Evolutionary conservation across 2,329 filamentous ascomycete species (phyloP).

Genomic region (Ceratocystis cubensis): DNA sequence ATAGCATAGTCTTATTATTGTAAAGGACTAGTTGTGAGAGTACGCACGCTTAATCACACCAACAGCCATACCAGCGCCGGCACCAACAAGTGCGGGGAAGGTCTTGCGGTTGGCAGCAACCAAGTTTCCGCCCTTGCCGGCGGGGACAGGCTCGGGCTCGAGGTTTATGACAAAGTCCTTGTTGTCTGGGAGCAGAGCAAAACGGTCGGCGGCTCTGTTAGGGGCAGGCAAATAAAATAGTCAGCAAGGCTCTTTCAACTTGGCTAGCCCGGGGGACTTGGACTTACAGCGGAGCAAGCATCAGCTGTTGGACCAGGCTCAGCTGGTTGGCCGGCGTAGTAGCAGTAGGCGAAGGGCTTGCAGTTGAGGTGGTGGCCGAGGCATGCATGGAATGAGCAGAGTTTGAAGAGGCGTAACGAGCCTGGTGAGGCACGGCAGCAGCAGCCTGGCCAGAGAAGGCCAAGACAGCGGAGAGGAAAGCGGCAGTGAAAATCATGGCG

Average conservation of each 20-base stretch:
- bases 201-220: constrained; percentile 30
- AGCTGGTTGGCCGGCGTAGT: constrained; percentile 22
- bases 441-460: constrained; percentile 29
- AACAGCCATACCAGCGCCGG: constrained; percentile 38
- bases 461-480: constrained; percentile 31
- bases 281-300: constrained; percentile 21
- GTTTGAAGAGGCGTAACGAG: constrained; percentile 15
- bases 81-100: constrained; percentile 44
- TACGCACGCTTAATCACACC: constrained; percentile 35
- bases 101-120: constrained; percentile 42
- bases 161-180: constrained; percentile 36
- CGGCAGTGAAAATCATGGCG: constrained; percentile 30
- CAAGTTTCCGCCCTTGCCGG: constrained; percentile 33
- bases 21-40: constrained; percentile 15
- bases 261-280: background rate
- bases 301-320: constrained; percentile 26
- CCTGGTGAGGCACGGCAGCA: constrained; percentile 24
- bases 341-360: background rate
- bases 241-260: background rate
- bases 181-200: constrained; percentile 31
- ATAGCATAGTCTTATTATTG: background rate
- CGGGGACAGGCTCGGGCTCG: constrained; percentile 33
- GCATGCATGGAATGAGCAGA: background rate
- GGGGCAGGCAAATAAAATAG: constrained; percentile 11
- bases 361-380: background rate